These are phyloP conservation scores for Incumbomyces delicatus DNA, from an alignment of 2,329 filamentous ascomycete species.

Conservation along the genomic window DNA sequence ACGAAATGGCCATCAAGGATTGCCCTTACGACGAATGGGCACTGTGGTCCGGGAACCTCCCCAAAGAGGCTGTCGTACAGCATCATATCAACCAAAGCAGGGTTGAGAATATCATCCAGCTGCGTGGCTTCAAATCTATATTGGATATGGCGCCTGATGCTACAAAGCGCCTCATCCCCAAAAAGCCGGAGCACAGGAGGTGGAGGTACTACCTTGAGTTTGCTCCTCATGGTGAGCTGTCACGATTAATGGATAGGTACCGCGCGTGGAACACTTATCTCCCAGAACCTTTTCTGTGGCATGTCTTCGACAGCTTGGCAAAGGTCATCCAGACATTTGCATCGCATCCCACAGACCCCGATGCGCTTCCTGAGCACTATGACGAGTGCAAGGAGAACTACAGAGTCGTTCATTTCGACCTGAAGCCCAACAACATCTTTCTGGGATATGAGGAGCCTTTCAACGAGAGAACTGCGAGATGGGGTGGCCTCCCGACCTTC, in stretches of 20 bases:
- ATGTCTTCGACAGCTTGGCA: slow-evolving; percentile 16
- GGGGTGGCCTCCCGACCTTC: too few relatives aligned
- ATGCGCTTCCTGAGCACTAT: neutral
- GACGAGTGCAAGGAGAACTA: neutral
- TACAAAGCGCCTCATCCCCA: neutral
- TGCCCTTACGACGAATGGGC: neutral
- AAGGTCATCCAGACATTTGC: neutral
- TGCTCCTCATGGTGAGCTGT: slow-evolving; percentile 11
- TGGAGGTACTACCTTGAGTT: slow-evolving; percentile 13
- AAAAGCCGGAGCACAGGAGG: neutral
- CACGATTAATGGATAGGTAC: slow-evolving; percentile 9
- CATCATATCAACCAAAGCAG: neutral
- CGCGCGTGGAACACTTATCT: slow-evolving; percentile 15
- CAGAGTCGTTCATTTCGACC: slow-evolving; percentile 64
- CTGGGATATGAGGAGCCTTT: slow-evolving; percentile 33
- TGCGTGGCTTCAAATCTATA: neutral
- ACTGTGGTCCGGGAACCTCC: neutral
- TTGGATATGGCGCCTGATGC: neutral
- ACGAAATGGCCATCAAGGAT: slow-evolving; percentile 1
- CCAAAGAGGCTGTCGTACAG: neutral
- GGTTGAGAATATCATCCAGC: slow-evolving; percentile 2
- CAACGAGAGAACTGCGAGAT: neutral
- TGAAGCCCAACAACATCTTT: slow-evolving; percentile 95
- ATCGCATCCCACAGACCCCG: slow-evolving; percentile 7
- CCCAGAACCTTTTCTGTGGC: slow-evolving; percentile 18